Base-by-base conservation (phyloP, 495 filamentous ascomycete species). In the Neurospora sp. region DNA sequence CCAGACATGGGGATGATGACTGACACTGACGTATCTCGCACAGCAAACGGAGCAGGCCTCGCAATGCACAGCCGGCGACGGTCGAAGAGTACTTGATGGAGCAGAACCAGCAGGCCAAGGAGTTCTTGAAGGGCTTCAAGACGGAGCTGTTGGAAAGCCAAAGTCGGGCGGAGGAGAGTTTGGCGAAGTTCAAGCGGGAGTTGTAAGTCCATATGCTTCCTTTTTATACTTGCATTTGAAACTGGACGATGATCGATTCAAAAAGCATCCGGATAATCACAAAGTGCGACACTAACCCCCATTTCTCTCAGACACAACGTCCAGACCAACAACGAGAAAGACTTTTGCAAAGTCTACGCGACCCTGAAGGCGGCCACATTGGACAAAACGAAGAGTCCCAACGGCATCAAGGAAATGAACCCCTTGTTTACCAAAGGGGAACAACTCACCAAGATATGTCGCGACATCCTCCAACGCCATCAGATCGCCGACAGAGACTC, bases 91-190 rank as follows among this genome's bases (percentile, higher is more conserved):
- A 75, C 70, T 45, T 79, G 45, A 75, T 74, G 71, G 73, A 75
- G 2, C 75, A 75, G 48, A 78, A 72, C 20, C 68, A 42, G 3
- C 81, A 78, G 40, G 80, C 81, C 2, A 80, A 80, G 59, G 65
- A 73, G 6, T 82, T 82, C 70, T 70, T 84, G 14, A 79, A 77
- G 40, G 65, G 73, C 2, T 82, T 81, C 74, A 77, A 78, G 40
- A 74, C 75, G 31, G 69, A 75, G 48, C 53, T 76, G 12, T 9
- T 74, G 14, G 73, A 78, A 10, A 76, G 78, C 31, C 75, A 70
- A 68, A 73, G 78, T 9, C 72, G 75, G n/a, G 68, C 70, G 1
- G 69, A 77, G 8, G 75, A 76, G 27, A 41, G 35, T 9, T 40
- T 78, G 71, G 65, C 38, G 22, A 35, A 61, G 35, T 70, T 73